Evolutionary conservation across 2,329 filamentous ascomycete genomes (phyloP).

Genomic region (Alternaria hordeiaustralica): DNA sequence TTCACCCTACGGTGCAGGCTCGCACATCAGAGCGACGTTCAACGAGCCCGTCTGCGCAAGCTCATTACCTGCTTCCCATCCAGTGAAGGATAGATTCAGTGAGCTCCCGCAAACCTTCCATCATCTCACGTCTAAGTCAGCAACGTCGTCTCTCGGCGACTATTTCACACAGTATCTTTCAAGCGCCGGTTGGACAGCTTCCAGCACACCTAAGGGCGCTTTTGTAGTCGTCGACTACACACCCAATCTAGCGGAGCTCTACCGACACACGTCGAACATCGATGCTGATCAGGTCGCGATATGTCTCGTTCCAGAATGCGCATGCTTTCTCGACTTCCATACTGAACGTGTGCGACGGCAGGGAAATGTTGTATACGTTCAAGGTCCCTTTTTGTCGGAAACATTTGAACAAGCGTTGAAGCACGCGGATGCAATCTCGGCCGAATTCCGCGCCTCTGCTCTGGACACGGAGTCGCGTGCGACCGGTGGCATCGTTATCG

Average conservation of each 20-base stretch:
- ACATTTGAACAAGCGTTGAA: constrained; percentile 23
- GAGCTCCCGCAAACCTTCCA: constrained; percentile 18
- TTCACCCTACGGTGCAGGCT: constrained; percentile 46
- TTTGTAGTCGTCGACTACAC: constrained; percentile 38
- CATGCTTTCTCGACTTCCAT: constrained; percentile 23
- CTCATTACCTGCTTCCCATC: constrained; percentile 21
- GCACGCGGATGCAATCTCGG: constrained; percentile 18
- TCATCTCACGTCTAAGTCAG: constrained; percentile 14
- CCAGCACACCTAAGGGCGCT: constrained; percentile 8
- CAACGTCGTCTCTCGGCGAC: constrained; percentile 15
- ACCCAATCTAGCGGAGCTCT: constrained; percentile 24
- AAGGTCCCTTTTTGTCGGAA: constrained; percentile 34
- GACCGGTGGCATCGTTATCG: not conserved
- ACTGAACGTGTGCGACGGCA: constrained; percentile 14
- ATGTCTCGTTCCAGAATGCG: constrained; percentile 38
- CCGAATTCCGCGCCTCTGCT: constrained; percentile 7
- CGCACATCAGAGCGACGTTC: constrained; percentile 51
- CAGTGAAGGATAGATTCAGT: constrained; percentile 4
- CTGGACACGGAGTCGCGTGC: not conserved
- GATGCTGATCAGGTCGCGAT: constrained; percentile 29
- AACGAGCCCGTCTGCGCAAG: constrained; percentile 32
- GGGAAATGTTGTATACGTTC: constrained; percentile 33
- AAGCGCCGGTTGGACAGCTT: constrained; percentile 19
- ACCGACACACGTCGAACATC: constrained; percentile 15
- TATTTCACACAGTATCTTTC: constrained; percentile 24